phyloP scores from a whole-genome alignment of 179 eudicot species.

The Heliamphora ciliata region DNA sequence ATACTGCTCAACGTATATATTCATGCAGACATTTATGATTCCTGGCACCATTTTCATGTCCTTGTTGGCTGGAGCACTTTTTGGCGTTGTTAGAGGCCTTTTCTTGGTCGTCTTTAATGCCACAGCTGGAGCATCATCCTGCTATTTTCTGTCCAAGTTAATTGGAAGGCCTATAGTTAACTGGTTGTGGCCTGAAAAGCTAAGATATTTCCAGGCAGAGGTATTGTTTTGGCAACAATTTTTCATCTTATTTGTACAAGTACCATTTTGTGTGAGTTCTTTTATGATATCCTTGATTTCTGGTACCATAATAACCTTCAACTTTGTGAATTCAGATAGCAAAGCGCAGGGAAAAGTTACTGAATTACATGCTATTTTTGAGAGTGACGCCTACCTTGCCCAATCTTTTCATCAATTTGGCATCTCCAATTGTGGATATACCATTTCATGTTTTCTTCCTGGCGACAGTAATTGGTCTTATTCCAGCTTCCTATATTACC shows the following conservation, averaged over 20 bases:
- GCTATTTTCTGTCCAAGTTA: constrained; percentile 80
- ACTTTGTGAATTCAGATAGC: constrained; percentile 49
- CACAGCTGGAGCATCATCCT: constrained; percentile 94
- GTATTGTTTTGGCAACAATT: constrained; percentile 25
- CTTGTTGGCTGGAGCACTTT: constrained; percentile 91
- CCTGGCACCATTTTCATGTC: constrained; percentile 99
- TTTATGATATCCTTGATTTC: background rate
- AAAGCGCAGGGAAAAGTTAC: constrained; percentile 72
- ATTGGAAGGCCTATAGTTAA: constrained; percentile 87
- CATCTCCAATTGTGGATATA: constrained; percentile 95
- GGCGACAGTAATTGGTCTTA: constrained; percentile 81
- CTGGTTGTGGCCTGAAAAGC: constrained; percentile 96
- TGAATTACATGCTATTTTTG: constrained; percentile 95
- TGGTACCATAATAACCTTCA: constrained; percentile 11
- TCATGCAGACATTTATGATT: constrained; percentile 99
- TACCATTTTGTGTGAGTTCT: constrained; percentile 9
- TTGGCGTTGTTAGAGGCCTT: constrained; percentile 83
- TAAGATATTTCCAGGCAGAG: constrained; percentile 83
- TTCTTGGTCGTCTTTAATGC: constrained; percentile 87
- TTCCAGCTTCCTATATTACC: constrained; percentile 87
- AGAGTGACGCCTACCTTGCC: constrained; percentile 94
- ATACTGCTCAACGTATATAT: constrained; percentile 89
- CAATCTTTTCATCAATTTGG: constrained; percentile 93
- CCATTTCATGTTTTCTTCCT: constrained; percentile 87
- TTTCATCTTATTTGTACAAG: background rate